A percentile compares a stretch with the other conserved stretches of the same genome.
phyloP scores from a whole-genome alignment of 495 filamentous ascomycete genomes.

The Neurospora sp. region DNA sequence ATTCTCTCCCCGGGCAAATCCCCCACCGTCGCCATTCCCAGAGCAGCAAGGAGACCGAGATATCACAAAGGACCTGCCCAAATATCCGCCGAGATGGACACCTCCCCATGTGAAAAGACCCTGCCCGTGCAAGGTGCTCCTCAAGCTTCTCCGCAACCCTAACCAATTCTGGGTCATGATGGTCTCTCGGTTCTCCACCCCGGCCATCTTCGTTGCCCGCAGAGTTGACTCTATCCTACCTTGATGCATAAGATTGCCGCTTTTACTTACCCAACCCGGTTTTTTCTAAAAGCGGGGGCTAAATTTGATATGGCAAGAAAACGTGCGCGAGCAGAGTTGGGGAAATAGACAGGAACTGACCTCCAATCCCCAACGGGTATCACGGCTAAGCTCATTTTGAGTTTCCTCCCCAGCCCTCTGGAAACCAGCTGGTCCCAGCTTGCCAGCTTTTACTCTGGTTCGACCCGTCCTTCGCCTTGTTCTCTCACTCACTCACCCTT shows the following conservation, averaged over 20 bases:
- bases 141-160: not conserved
- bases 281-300: too few species aligned
- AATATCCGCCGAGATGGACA: not conserved
- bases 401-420: not conserved
- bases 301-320: too few species aligned
- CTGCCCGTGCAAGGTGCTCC: not conserved
- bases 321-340: too few species aligned
- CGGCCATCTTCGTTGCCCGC: not conserved
- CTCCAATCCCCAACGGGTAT: not conserved
- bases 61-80: not conserved
- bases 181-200: not conserved
- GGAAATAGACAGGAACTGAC: too few species aligned
- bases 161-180: not conserved
- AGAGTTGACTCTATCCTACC: not conserved
- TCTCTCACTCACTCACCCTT: not conserved
- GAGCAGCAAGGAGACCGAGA: not conserved
- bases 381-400: not conserved
- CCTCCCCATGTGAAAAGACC: not conserved
- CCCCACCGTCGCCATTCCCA: not conserved
- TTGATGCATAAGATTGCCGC: not conserved
- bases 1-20: not conserved
- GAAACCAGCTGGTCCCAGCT: too few species aligned
- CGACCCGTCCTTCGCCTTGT: not conserved
- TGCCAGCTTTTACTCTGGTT: not conserved
- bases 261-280: too few species aligned